Conservation (phyloP, 345 rosid species). For the Limnanthes douglasii region DNA sequence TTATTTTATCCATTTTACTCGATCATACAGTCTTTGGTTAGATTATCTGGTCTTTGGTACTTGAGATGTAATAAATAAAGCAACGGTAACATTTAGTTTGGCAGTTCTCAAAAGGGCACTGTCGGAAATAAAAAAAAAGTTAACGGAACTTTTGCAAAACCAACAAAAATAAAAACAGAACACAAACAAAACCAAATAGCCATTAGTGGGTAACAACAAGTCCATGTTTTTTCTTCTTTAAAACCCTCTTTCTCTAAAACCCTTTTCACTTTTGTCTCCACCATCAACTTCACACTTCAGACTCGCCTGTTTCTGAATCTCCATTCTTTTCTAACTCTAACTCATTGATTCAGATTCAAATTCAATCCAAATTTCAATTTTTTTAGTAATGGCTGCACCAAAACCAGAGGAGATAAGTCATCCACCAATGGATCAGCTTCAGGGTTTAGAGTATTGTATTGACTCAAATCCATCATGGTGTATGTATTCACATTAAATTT, state of each 20-base stretch:
- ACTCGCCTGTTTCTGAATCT: too few relatives aligned
- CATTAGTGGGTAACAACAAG: conserved; percentile 22
- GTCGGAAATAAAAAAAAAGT: conserved; percentile 14
- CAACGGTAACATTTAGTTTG: conserved; percentile 39
- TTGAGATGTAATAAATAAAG: background rate
- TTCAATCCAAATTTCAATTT: conserved; percentile 4
- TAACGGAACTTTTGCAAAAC: conserved; percentile 18
- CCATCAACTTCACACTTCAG: too few relatives aligned
- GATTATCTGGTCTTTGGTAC: too few relatives aligned
- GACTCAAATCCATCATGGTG: conserved; percentile 99
- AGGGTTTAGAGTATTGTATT: conserved; percentile 93
- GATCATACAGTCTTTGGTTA: too few relatives aligned
- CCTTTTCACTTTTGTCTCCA: too few relatives aligned
- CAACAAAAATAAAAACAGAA: too few relatives aligned
- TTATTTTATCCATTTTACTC: too few relatives aligned
- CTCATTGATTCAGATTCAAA: conserved; percentile 6
- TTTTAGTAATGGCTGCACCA: conserved; percentile 49
- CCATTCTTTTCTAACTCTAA: background rate
- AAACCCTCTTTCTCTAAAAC: background rate
- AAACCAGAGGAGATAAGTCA: conserved; percentile 85
- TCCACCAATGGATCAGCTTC: conserved; percentile 97
- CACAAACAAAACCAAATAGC: background rate
- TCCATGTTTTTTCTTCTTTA: conserved; percentile 6
- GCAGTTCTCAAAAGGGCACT: conserved; percentile 26
- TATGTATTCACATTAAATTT: conserved; percentile 10